phyloP scores from a whole-genome alignment of 257 asterid genomes.

The Ophiorrhiza pumila region DNA sequence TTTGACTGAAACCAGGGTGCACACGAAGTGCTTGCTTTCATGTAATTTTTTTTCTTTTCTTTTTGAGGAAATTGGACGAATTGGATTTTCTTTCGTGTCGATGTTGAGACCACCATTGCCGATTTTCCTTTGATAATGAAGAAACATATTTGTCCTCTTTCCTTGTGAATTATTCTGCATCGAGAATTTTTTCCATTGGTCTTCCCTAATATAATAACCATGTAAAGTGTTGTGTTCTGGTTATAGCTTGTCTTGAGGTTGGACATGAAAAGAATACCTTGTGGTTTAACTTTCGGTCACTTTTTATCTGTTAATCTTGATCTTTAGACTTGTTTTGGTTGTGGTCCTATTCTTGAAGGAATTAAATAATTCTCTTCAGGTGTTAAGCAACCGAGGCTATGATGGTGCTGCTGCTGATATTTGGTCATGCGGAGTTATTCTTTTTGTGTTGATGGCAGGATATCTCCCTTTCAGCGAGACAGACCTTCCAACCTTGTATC shows the following conservation, averaged over 20 bases:
- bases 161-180: background rate
- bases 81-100: background rate
- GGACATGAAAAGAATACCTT: background rate
- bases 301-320: background rate
- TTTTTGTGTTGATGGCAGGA: conserved; percentile 84
- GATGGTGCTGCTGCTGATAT: conserved; percentile 98
- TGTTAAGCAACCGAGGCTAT: conserved; percentile 72
- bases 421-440: conserved; percentile 97
- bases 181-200: background rate
- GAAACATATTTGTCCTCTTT: background rate
- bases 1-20: background rate
- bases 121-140: background rate
- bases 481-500: conserved; percentile 67
- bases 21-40: background rate
- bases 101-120: background rate
- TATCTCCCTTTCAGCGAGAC: conserved; percentile 80
- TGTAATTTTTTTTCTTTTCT: background rate
- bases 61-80: background rate
- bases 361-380: conserved; percentile 39
- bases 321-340: background rate
- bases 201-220: background rate
- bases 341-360: background rate
- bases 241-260: background rate
- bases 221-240: background rate
- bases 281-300: background rate